phyloP scores from a whole-genome alignment of 805 yeast species.

The Candida montana region DNA sequence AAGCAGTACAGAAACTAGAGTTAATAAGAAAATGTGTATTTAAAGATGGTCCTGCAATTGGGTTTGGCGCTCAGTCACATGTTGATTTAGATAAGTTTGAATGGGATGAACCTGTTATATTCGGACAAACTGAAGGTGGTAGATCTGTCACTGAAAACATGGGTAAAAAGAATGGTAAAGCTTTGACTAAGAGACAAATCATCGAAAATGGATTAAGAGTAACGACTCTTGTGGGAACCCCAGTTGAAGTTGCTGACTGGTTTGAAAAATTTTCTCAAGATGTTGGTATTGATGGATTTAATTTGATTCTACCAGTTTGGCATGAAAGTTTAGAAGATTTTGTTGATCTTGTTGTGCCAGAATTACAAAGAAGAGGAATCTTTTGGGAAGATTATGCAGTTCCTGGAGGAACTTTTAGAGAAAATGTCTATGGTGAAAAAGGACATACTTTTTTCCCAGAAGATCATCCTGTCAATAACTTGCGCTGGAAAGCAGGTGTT shows the following conservation, averaged over 20 bases:
- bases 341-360: constrained; percentile 34
- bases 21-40: constrained; percentile 31
- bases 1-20: constrained; percentile 27
- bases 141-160: constrained; percentile 29
- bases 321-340: constrained; percentile 35
- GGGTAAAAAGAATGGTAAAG: constrained; percentile 18
- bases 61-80: constrained; percentile 43
- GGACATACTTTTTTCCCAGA: constrained; percentile 16
- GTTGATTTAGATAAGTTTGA: constrained; percentile 32
- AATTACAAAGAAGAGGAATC: constrained; percentile 30
- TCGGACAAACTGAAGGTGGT: constrained; percentile 30
- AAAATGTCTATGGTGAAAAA: constrained; percentile 28
- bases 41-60: constrained; percentile 38
- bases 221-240: constrained; percentile 30
- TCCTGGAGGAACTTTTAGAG: constrained; percentile 34
- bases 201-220: constrained; percentile 31
- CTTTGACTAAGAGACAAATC: constrained; percentile 23
- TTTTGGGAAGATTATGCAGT: constrained; percentile 34
- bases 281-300: constrained; percentile 39
- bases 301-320: constrained; percentile 32
- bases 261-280: constrained; percentile 34
- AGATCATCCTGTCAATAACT: constrained; percentile 19
- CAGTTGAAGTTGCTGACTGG: constrained; percentile 34
- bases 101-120: constrained; percentile 26
- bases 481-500: constrained; percentile 14